Conservation (phyloP, 164 flowering plant genomes). For the Umbilicus rupestris region DNA sequence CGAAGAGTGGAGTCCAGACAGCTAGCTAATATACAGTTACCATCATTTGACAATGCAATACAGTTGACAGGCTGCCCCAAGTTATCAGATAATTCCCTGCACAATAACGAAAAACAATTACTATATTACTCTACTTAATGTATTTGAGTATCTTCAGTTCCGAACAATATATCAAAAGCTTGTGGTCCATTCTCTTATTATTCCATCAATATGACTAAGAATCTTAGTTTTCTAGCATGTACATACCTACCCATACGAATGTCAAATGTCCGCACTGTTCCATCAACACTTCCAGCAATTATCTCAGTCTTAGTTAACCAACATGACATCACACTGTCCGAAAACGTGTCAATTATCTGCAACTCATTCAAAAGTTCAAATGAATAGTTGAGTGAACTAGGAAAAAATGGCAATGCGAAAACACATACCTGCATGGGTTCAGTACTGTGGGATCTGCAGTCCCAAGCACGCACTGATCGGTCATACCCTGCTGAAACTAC, state of each 20-base stretch:
- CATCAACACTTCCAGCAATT: constrained; percentile 97
- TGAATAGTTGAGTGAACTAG: neutral
- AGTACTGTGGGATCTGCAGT: constrained; percentile 89
- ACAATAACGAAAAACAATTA: constrained; percentile 3
- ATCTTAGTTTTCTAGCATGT: neutral
- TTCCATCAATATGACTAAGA: neutral
- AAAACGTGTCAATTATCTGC: constrained; percentile 80
- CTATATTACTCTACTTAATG: neutral
- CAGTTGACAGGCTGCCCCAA: constrained; percentile 95
- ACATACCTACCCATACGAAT: constrained; percentile 92
- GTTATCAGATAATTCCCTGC: constrained; percentile 68
- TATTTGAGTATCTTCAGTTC: too few relatives aligned
- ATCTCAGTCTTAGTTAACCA: constrained; percentile 81
- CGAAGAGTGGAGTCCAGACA: constrained; percentile 90
- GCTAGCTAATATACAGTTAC: constrained; percentile 81
- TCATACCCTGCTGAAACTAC: constrained; percentile 95
- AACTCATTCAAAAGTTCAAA: constrained; percentile 1
- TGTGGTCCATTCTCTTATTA: neutral
- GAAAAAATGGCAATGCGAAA: constrained; percentile 4
- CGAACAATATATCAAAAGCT: neutral
- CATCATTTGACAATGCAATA: constrained; percentile 85
- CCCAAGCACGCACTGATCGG: constrained; percentile 88
- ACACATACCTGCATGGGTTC: constrained; percentile 83
- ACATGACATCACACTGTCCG: constrained; percentile 87
- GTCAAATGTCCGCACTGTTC: constrained; percentile 90